Conservation (phyloP, 2,329 filamentous ascomycete species). For the Penicillium sp. region DNA sequence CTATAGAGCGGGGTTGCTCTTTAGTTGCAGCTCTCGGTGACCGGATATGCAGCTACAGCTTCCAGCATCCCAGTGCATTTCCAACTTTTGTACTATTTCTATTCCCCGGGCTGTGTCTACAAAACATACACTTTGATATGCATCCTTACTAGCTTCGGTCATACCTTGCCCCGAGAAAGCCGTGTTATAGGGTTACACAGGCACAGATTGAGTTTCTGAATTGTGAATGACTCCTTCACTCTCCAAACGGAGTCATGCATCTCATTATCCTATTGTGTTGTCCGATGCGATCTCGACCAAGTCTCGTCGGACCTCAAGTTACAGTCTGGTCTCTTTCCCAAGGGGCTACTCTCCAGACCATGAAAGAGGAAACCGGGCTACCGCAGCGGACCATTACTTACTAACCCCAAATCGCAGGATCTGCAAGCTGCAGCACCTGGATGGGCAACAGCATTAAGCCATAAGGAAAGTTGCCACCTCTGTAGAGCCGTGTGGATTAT, state of each 20-base stretch:
- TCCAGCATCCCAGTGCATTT: neutral
- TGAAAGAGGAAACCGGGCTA: constrained; percentile 1
- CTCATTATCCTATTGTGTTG: neutral
- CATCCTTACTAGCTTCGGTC: neutral
- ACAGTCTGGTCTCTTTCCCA: constrained; percentile 9
- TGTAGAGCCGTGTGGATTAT: neutral
- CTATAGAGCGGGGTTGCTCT: neutral
- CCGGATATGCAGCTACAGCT: neutral
- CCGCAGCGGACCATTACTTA: constrained; percentile 5
- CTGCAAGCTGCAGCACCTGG: constrained; percentile 11
- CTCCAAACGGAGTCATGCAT: neutral
- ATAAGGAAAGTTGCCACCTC: neutral
- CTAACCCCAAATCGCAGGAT: neutral
- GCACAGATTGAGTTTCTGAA: neutral
- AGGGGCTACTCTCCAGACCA: neutral
- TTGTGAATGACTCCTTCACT: neutral
- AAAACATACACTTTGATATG: neutral
- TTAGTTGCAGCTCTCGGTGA: neutral
- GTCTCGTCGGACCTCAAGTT: constrained; percentile 6
- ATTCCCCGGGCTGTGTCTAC: neutral
- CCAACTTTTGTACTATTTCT: neutral
- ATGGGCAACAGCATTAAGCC: constrained; percentile 4
- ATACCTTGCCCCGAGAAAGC: neutral
- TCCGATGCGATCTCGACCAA: constrained; percentile 7
- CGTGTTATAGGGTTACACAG: neutral